Evolutionary conservation across 805 yeast species (phyloP).

Genomic region (Tetrapisispora iriomotensis): DNA sequence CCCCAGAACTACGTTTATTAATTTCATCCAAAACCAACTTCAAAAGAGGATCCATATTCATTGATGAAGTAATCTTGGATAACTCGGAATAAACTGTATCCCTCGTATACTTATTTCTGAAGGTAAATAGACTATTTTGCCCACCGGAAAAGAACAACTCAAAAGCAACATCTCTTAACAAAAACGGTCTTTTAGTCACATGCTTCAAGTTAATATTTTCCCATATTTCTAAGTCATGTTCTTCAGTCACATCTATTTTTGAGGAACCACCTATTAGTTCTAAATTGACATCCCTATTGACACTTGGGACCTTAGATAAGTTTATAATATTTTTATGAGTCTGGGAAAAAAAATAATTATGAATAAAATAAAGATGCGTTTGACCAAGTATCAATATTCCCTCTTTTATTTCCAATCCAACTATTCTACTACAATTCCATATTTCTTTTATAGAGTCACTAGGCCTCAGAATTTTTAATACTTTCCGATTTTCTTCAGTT

Average conservation of each 20-base stretch:
- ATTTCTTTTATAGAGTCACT: constrained; percentile 64
- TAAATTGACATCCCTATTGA: constrained; percentile 58
- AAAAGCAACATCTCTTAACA: constrained; percentile 70
- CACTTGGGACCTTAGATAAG: constrained; percentile 52
- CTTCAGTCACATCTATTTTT: constrained; percentile 5
- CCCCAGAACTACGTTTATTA: constrained; percentile 27
- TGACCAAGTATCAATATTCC: constrained; percentile 65
- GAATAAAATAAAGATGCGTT: constrained; percentile 55
- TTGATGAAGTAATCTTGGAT: constrained; percentile 39
- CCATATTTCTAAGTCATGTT: constrained; percentile 52
- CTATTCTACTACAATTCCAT: constrained; percentile 65
- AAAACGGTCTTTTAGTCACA: constrained; percentile 63
- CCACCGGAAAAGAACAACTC: constrained; percentile 72
- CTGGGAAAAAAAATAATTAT: constrained; percentile 46
- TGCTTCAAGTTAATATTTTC: constrained; percentile 47
- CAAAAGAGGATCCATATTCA: constrained; percentile 45
- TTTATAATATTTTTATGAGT: constrained; percentile 50
- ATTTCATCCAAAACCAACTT: constrained; percentile 44
- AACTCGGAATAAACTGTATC: constrained; percentile 47
- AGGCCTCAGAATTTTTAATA: constrained; percentile 54
- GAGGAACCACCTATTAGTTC: constrained; percentile 44
- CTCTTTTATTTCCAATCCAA: constrained; percentile 70
- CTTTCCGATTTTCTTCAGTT: constrained; percentile 60
- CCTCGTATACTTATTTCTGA: constrained; percentile 42
- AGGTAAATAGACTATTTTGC: constrained; percentile 57